Evolutionary conservation across 2,329 filamentous ascomycete genomes (phyloP).

Genomic region (Talaromyces sp.): DNA sequence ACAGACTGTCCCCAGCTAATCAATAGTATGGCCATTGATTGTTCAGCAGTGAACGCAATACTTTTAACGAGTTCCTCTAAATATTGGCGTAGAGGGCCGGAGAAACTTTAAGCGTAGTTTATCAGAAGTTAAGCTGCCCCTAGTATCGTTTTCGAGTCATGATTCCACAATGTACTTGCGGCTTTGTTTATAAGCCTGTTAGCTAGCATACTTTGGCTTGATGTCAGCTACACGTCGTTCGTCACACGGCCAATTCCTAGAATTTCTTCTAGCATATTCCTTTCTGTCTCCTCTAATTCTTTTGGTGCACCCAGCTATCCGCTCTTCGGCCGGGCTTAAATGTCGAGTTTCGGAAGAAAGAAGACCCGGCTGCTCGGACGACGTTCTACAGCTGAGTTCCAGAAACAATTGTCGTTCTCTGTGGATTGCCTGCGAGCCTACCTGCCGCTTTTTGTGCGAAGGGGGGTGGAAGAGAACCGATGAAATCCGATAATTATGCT

Average conservation of each 20-base stretch:
- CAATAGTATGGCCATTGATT: background rate
- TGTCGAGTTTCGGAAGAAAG: background rate
- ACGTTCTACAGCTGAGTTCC: slow-evolving; percentile 1
- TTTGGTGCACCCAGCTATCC: background rate
- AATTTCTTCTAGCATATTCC: background rate
- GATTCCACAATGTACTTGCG: background rate
- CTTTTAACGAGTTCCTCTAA: slow-evolving; percentile 29
- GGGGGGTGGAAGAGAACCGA: background rate
- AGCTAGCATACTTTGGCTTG: background rate
- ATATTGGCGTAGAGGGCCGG: background rate
- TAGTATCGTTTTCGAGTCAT: background rate
- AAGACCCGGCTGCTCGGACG: background rate
- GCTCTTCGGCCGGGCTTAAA: background rate
- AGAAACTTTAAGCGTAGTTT: background rate
- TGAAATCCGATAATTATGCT: background rate
- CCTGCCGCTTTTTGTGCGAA: background rate
- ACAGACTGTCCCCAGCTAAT: background rate
- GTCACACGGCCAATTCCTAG: background rate
- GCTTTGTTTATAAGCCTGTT: background rate
- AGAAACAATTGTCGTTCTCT: background rate
- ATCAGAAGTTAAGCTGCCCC: background rate
- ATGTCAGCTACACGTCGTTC: background rate
- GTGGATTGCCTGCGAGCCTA: slow-evolving; percentile 1
- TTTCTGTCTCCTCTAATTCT: background rate
- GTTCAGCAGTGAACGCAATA: background rate